Evolutionary conservation across 2,329 filamentous ascomycete species (phyloP).

Genomic region (Thielaviopsis ethacetica): DNA sequence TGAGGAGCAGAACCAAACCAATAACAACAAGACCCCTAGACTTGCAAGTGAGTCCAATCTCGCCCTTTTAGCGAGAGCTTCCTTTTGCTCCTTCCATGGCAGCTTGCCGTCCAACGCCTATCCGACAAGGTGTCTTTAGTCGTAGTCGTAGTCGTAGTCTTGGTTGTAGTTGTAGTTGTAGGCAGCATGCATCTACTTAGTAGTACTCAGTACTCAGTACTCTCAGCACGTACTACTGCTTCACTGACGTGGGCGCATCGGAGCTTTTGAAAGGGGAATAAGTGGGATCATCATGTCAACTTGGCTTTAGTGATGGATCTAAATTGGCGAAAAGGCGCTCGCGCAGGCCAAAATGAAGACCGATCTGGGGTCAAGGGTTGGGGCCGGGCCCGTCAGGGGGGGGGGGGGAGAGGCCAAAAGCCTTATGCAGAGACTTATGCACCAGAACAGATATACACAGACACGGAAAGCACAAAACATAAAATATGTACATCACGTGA

Average conservation of each 20-base stretch:
- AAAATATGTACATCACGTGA: too few species aligned
- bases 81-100: slow-evolving; percentile 3
- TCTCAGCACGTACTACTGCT: too few species aligned
- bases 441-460: too few species aligned
- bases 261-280: not conserved
- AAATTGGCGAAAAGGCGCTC: not conserved
- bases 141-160: too few species aligned
- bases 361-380: not conserved
- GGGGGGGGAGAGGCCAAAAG: too few species aligned
- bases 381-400: not conserved
- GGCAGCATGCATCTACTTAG: too few species aligned
- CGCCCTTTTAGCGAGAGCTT: slow-evolving; percentile 1
- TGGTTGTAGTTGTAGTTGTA: too few species aligned
- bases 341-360: not conserved
- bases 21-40: not conserved
- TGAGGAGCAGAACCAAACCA: too few species aligned
- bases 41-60: not conserved
- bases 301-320: not conserved
- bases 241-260: not conserved
- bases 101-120: not conserved
- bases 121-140: not conserved
- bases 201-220: too few species aligned
- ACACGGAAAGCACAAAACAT: not conserved
- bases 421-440: not conserved
- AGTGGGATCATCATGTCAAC: not conserved